Evolutionary conservation across 2,329 filamentous ascomycete genomes (phyloP).

Genomic region (Thermomyces lanuginosus): DNA sequence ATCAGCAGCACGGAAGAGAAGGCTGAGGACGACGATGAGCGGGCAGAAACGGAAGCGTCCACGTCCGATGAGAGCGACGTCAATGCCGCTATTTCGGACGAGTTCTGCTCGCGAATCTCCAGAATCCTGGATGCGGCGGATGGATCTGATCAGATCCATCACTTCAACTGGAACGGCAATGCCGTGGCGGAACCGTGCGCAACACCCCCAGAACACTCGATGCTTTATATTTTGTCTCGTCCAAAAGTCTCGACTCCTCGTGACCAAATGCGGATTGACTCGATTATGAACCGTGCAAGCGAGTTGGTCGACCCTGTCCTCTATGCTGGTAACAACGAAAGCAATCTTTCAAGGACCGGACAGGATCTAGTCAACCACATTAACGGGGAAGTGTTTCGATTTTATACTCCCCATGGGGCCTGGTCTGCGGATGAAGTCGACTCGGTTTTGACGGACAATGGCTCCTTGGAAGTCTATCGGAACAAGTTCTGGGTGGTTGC

Average conservation of each 20-base stretch:
- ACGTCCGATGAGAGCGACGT: too few relatives aligned
- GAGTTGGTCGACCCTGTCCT: slow-evolving; percentile 12
- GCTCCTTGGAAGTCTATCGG: slow-evolving; percentile 6
- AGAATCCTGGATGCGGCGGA: neutral
- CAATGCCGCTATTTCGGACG: neutral
- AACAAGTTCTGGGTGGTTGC: slow-evolving; percentile 3
- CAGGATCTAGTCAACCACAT: slow-evolving; percentile 7
- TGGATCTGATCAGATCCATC: slow-evolving; percentile 10
- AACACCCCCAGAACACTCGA: slow-evolving; percentile 10
- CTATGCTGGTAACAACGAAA: slow-evolving; percentile 2
- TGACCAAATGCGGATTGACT: slow-evolving; percentile 5
- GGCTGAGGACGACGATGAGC: too few relatives aligned
- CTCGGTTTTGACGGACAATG: slow-evolving; percentile 1
- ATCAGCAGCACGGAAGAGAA: too few relatives aligned
- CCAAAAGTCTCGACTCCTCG: slow-evolving; percentile 6
- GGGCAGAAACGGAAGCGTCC: too few relatives aligned
- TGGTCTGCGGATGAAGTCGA: slow-evolving; percentile 8
- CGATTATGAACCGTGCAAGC: slow-evolving; percentile 8
- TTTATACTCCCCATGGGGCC: slow-evolving; percentile 11
- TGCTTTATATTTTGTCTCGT: slow-evolving; percentile 9
- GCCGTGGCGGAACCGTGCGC: slow-evolving; percentile 6
- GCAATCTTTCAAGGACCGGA: slow-evolving; percentile 2
- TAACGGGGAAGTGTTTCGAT: slow-evolving; percentile 8
- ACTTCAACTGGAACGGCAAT: slow-evolving; percentile 13
- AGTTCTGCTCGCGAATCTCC: slow-evolving; percentile 1